Percentiles rank a stretch among this genome's conserved stretches.
phyloP scores from a whole-genome alignment of 768 basidiomycete genomes.

The Panus rudis region DNA sequence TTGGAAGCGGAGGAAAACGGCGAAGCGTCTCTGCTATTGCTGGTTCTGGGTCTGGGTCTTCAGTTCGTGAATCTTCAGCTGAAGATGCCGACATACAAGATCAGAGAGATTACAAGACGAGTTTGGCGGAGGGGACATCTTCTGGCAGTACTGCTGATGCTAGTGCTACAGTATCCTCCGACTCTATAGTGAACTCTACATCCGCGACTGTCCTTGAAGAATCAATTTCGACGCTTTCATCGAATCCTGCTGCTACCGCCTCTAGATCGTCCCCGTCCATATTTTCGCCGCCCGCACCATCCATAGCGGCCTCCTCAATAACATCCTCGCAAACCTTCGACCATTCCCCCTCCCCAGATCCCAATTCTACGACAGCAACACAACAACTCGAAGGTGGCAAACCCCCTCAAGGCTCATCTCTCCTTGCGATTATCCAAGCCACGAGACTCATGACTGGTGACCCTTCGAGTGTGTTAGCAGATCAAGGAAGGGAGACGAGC shows the following conservation, averaged over 20 bases:
- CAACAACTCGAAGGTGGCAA: slow-evolving; percentile 15
- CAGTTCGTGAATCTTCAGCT: no score
- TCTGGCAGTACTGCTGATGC: not conserved
- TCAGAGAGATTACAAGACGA: no score
- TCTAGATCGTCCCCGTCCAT: slow-evolving; percentile 1
- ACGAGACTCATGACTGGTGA: slow-evolving; percentile 85
- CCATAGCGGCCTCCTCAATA: no score
- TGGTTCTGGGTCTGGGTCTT: slow-evolving; percentile 2
- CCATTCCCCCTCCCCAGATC: slow-evolving; percentile 12
- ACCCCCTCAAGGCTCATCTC: slow-evolving; percentile 51
- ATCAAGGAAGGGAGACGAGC: slow-evolving; percentile 59
- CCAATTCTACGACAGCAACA: not conserved
- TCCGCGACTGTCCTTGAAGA: not conserved
- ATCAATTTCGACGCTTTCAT: not conserved
- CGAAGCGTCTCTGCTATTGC: slow-evolving; percentile 16
- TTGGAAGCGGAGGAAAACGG: slow-evolving; percentile 8
- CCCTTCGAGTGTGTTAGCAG: slow-evolving; percentile 64
- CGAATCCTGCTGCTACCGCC: not conserved
- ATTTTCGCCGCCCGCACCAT: not conserved
- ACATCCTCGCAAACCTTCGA: no score
- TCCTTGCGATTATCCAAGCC: slow-evolving; percentile 75
- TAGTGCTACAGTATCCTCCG: not conserved
- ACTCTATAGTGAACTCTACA: not conserved
- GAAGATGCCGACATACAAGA: no score
- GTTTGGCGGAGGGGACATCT: not conserved